Base-by-base conservation (phyloP, 2,329 filamentous ascomycete genomes). In the Xylariaceae sp. region DNA sequence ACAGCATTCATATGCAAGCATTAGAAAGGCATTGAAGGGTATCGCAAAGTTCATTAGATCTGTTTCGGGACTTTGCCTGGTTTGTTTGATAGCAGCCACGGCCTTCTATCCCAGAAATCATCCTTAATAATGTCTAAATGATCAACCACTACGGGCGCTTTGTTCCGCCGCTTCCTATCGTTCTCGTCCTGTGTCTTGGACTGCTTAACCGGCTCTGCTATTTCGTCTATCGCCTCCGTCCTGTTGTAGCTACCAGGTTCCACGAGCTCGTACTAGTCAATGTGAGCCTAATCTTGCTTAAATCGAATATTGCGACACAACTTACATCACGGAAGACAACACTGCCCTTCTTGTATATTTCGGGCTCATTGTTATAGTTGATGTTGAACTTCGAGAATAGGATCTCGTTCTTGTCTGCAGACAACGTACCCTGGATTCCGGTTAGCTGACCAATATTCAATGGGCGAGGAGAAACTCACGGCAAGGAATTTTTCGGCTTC, bases 291-390 rank as follows among this genome's bases (percentile, higher is more conserved):
- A 26, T 32, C 40, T 27, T 21, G 27, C 30, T 16, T 8, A n/a
- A 15, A 16, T 35, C 2, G 11, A 16, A 18, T 21, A 24, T 26
- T 1, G 3, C 18, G 37, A 13, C 24, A 23, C 16, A 30, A 45
- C 83, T 67, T 73, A 89, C 88, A 70, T 94, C 89, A 64, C 92
- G 83, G 70, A 92, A 94, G 4, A 97, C 74, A 2, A 97, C 88
- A 61, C 91, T 97, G 4, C 94, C 94, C 71, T 97, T 99, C 71
- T 88, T 94, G 72, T 84, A 96, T 13, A 97, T 92, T 59, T 95
- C 91, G 0, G 85, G 85, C 72, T 99, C 94, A 62, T 96, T 94
- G 73, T 99, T 99, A 75, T 99, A 99, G 74, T 99, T 99, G 69
- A 97, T 92, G 2, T 86, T 84, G 71, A 96, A 97, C 21, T 82